These are phyloP conservation scores for Aureobasidium namibiae DNA, from an alignment of 2,329 filamentous ascomycete species.

Conservation along the genomic window DNA sequence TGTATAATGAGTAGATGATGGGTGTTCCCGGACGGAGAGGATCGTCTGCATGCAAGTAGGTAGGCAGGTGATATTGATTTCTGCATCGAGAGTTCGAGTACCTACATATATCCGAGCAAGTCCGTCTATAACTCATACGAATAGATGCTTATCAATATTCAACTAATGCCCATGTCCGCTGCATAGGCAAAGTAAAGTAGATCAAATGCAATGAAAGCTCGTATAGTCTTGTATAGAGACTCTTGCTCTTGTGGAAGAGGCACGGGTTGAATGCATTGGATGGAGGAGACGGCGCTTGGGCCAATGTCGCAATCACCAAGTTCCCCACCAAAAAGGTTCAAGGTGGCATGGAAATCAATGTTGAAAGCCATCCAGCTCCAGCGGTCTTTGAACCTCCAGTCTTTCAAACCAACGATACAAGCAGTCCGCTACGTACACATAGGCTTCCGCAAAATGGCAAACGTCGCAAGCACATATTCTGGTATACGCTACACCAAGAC, in stretches of 20 bases:
- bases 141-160: not conserved
- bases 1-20: not conserved
- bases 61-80: not conserved
- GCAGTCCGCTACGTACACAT: constrained; percentile 20
- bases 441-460: constrained; percentile 28
- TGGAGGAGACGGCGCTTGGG: not conserved
- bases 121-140: not conserved
- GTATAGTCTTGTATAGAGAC: not conserved
- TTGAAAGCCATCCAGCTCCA: not conserved
- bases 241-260: not conserved
- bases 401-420: not conserved
- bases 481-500: constrained; percentile 17
- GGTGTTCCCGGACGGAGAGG: not conserved
- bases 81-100: not conserved
- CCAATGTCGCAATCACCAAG: not conserved
- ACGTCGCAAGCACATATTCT: constrained; percentile 26
- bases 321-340: constrained; percentile 10
- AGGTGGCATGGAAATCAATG: constrained; percentile 9
- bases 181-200: not conserved
- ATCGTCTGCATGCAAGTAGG: not conserved
- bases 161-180: not conserved
- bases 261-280: not conserved
- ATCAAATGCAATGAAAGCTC: not conserved
- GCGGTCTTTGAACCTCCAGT: not conserved
- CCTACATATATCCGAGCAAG: not conserved